Evolutionary conservation across 495 filamentous ascomycete species (phyloP).

Genomic region (Aspergillus hancockii): DNA sequence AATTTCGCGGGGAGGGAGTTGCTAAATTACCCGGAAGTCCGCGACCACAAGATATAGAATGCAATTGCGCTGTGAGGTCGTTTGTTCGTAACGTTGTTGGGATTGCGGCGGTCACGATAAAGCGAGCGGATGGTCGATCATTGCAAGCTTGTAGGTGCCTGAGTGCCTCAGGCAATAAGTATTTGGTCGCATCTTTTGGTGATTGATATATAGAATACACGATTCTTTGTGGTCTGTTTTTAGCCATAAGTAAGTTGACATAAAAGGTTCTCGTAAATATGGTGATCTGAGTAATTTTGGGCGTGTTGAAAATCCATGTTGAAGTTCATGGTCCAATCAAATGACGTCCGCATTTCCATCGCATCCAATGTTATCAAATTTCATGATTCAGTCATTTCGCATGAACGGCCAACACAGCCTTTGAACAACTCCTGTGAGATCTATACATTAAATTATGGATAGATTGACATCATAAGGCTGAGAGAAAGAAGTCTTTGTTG

Average conservation of each 20-base stretch:
- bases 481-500: too few relatives aligned
- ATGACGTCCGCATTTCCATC: background rate
- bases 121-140: background rate
- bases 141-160: constrained; percentile 16
- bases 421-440: background rate
- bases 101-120: constrained; percentile 7
- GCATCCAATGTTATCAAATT: background rate
- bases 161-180: constrained; percentile 25
- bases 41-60: background rate
- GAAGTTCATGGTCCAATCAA: constrained; percentile 1
- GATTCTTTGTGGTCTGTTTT: too few relatives aligned
- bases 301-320: too few relatives aligned
- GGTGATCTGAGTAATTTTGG: too few relatives aligned
- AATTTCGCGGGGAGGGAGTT: constrained; percentile 3
- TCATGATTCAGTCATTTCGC: background rate
- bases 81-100: constrained; percentile 1
- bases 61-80: background rate
- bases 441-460: background rate
- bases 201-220: too few relatives aligned
- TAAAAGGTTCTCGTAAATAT: too few relatives aligned
- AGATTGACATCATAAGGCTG: background rate
- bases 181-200: background rate
- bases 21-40: background rate
- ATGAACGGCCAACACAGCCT: background rate
- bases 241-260: too few relatives aligned